Conservation (phyloP, 805 yeast genomes). For the Spathaspora arborariae region DNA sequence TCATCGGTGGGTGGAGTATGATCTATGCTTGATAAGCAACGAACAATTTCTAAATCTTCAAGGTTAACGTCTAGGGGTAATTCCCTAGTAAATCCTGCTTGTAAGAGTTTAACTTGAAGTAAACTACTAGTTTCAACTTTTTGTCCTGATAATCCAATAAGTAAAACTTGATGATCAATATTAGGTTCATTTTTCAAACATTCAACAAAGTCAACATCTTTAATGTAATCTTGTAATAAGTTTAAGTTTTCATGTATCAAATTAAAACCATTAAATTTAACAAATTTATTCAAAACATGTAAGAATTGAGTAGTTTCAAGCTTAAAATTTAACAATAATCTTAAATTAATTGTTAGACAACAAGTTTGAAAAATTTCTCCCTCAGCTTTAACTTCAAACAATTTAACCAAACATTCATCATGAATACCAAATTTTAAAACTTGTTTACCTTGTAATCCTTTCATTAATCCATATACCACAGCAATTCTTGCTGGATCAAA, state of each 20-base stretch:
- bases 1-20: conserved; percentile 2
- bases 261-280: conserved; percentile 34
- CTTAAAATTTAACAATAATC: conserved; percentile 39
- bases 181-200: not conserved
- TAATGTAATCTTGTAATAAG: not conserved
- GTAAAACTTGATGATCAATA: conserved; percentile 4
- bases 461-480: conserved; percentile 50
- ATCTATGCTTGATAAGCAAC: conserved; percentile 18
- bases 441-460: conserved; percentile 39
- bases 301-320: conserved; percentile 16
- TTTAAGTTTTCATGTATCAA: conserved; percentile 17
- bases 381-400: conserved; percentile 39
- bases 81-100: conserved; percentile 8
- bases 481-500: conserved; percentile 73
- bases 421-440: conserved; percentile 22
- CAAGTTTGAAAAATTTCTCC: conserved; percentile 51
- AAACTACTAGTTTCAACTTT: not conserved
- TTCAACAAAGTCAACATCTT: not conserved
- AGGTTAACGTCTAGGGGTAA: not conserved
- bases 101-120: conserved; percentile 10
- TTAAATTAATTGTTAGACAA: conserved; percentile 49
- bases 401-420: conserved; percentile 19
- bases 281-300: conserved; percentile 31
- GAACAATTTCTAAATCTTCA: conserved; percentile 13
- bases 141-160: conserved; percentile 1